Evolutionary conservation across 2,329 filamentous ascomycete species (phyloP).

Genomic region (Sclerotinia trifoliorum): DNA sequence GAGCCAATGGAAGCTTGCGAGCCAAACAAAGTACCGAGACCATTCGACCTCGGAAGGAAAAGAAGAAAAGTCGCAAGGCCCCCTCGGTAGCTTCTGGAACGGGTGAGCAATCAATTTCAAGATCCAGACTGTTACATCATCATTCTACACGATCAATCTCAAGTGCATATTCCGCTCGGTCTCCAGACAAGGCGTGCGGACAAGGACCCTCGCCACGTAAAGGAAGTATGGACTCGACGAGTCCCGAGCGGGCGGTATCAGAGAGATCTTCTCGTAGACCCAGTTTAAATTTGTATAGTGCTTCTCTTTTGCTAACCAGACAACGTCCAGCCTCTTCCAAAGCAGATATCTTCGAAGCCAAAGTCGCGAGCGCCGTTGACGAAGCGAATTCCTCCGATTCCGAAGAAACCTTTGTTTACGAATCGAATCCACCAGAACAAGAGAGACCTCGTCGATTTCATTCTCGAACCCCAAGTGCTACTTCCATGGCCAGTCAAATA

Average conservation of each 20-base stretch:
- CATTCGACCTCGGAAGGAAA: conserved; percentile 90
- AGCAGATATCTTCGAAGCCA: conserved; percentile 96
- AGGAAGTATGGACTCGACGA: conserved; percentile 32
- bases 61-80: conserved; percentile 75
- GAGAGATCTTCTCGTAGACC: conserved; percentile 41
- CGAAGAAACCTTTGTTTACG: conserved; percentile 98
- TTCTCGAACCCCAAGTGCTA: conserved; percentile 90
- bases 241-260: conserved; percentile 33
- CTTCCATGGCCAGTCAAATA: conserved; percentile 73
- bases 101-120: conserved; percentile 56
- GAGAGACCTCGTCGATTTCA: conserved; percentile 70
- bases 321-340: conserved; percentile 74
- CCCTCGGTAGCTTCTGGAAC: conserved; percentile 68
- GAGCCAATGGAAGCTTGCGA: conserved; percentile 70
- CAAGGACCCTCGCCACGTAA: conserved; percentile 34
- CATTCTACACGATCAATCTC: conserved; percentile 35
- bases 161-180: conserved; percentile 27
- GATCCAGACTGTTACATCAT: conserved; percentile 44
- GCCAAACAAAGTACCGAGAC: conserved; percentile 93
- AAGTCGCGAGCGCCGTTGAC: conserved; percentile 92
- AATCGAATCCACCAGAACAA: conserved; percentile 83
- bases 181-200: conserved; percentile 31
- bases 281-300: conserved; percentile 42
- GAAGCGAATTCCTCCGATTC: conserved; percentile 96
- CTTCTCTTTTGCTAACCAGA: conserved; percentile 49